These are phyloP conservation scores for Leishmania mexicana DNA, from an alignment of 208 protist species.

Conservation along the genomic window DNA sequence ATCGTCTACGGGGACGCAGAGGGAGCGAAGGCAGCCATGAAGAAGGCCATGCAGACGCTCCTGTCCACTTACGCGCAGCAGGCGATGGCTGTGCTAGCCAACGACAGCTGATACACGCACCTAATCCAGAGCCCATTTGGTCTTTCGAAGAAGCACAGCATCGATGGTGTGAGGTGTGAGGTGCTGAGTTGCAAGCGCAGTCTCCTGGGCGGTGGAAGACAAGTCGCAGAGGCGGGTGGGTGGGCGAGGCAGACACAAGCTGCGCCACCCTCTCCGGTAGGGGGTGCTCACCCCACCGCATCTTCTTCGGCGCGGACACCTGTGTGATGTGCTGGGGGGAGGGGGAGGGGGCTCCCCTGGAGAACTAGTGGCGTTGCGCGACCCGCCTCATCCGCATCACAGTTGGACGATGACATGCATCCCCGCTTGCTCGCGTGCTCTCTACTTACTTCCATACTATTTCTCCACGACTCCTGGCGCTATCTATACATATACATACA, in stretches of 20 bases:
- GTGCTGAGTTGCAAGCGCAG: not conserved
- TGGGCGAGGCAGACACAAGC: no score
- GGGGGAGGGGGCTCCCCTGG: not conserved
- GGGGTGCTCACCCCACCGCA: not conserved
- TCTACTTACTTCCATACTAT: not conserved
- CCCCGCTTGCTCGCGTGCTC: not conserved
- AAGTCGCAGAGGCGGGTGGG: not conserved
- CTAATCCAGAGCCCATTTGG: not conserved
- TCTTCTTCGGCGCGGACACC: not conserved
- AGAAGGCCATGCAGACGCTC: slow-evolving; percentile 19
- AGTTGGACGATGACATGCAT: not conserved
- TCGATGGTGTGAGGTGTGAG: no score
- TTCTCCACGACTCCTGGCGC: not conserved
- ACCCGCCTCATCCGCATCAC: not conserved
- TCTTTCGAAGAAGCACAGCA: not conserved
- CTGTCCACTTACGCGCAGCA: slow-evolving; percentile 24
- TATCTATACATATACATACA: not conserved
- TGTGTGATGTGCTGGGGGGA: not conserved
- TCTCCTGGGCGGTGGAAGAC: not conserved
- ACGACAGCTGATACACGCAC: not conserved
- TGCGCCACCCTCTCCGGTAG: not conserved
- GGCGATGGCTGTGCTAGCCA: slow-evolving; percentile 7
- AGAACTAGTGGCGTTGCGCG: not conserved
- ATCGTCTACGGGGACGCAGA: slow-evolving; percentile 20
- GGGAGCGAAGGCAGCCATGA: slow-evolving; percentile 5